Evolutionary conservation across 345 rosid species (phyloP).

Genomic region (Lumnitzera littorea): DNA sequence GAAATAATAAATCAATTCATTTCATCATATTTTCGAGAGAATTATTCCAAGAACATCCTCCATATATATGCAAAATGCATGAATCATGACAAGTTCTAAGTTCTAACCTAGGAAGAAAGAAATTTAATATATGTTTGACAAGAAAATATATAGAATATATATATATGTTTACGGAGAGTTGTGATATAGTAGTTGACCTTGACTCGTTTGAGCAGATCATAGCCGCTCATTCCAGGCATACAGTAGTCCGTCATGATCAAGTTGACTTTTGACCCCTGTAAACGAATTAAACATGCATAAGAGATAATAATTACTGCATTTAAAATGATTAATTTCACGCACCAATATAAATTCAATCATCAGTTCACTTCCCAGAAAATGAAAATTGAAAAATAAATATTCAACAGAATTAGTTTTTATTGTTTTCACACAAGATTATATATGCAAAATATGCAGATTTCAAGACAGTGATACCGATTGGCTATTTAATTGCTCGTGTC

Average conservation of each 20-base stretch:
- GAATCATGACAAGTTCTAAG: too few species aligned
- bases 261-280: slow-evolving; percentile 55
- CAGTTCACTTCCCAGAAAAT: not conserved
- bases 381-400: too few species aligned
- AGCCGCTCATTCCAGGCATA: slow-evolving; percentile 90
- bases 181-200: slow-evolving; percentile 29
- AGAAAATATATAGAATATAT: not conserved
- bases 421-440: too few species aligned
- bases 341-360: not conserved
- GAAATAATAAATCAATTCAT: too few species aligned
- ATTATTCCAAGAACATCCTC: too few species aligned
- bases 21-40: too few species aligned
- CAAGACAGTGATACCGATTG: too few species aligned
- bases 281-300: not conserved
- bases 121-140: not conserved
- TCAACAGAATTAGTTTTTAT: too few species aligned
- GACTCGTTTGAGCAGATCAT: slow-evolving; percentile 71
- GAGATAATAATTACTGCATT: not conserved
- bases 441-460: too few species aligned
- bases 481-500: too few species aligned
- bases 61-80: too few species aligned
- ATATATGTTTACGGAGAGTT: not conserved
- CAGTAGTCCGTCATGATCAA: slow-evolving; percentile 81
- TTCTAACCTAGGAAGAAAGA: too few species aligned
- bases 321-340: not conserved